phyloP scores from a whole-genome alignment of 306 rosid species.

The Vachellia pachyceras region DNA sequence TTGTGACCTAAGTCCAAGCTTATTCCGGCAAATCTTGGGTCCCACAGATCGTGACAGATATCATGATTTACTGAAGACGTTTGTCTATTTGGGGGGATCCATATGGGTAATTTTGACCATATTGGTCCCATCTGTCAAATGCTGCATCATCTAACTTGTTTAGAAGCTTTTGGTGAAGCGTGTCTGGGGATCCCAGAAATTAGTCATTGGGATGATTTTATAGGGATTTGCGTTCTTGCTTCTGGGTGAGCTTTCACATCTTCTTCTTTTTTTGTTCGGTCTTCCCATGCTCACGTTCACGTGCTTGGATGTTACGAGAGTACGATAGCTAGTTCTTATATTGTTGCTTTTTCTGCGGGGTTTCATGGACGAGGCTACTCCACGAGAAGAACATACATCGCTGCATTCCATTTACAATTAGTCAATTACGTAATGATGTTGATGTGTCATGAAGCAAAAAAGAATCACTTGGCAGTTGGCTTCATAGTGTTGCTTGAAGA shows the following conservation, averaged over 20 bases:
- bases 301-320: slow-evolving; percentile 3
- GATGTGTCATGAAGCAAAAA: background rate
- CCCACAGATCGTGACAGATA: slow-evolving; percentile 42
- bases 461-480: background rate
- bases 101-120: slow-evolving; percentile 42
- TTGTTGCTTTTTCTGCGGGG: background rate
- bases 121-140: slow-evolving; percentile 12
- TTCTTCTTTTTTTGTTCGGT: background rate
- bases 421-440: background rate
- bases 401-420: slow-evolving; percentile 7
- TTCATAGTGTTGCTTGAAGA: background rate
- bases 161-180: background rate
- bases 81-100: slow-evolving; percentile 29
- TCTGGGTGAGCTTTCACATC: background rate
- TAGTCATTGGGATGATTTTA: slow-evolving; percentile 10
- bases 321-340: background rate
- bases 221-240: background rate
- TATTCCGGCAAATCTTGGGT: slow-evolving; percentile 36
- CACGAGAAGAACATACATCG: background rate
- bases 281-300: slow-evolving; percentile 13
- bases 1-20: slow-evolving; percentile 43
- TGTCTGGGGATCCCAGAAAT: slow-evolving; percentile 31
- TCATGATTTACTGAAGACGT: slow-evolving; percentile 32
- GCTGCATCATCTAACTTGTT: slow-evolving; percentile 23
- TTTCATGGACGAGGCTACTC: slow-evolving; percentile 7